Percentiles rank a stretch among this genome's conserved stretches.
Evolutionary conservation across 2,329 filamentous ascomycete genomes (phyloP).

Genomic region (Trematosphaeria pertusa): DNA sequence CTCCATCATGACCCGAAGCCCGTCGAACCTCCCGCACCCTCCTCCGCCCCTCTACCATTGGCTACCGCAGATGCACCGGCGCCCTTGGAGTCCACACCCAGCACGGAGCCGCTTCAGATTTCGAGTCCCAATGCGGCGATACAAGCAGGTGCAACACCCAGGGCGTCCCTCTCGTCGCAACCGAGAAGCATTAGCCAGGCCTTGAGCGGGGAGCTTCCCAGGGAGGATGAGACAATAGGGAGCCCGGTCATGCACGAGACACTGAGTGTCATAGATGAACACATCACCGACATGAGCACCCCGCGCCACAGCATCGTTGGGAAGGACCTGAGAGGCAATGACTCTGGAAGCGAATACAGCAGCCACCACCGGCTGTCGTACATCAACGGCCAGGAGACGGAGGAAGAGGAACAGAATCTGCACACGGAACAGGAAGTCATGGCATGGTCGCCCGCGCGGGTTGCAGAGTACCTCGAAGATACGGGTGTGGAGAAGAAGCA

Average conservation of each 20-base stretch:
- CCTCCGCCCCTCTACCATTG: conserved; percentile 23
- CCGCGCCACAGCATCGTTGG: conserved; percentile 61
- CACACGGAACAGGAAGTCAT: conserved; percentile 78
- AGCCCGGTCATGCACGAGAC: conserved; percentile 92
- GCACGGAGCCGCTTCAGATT: conserved; percentile 42
- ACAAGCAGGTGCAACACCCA: conserved; percentile 20
- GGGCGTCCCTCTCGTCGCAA: conserved; percentile 28
- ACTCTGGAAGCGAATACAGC: conserved; percentile 91
- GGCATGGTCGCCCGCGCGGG: conserved; percentile 79
- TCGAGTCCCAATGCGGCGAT: conserved; percentile 18
- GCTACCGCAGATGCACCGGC: conserved; percentile 23
- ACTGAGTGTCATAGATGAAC: conserved; percentile 93
- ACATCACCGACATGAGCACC: conserved; percentile 84
- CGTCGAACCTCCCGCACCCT: conserved; percentile 24
- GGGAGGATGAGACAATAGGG: conserved; percentile 55
- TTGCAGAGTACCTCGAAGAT: conserved; percentile 88
- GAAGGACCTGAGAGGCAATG: conserved; percentile 65
- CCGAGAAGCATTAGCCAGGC: conserved; percentile 46
- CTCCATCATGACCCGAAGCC: conserved; percentile 15
- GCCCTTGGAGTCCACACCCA: conserved; percentile 23
- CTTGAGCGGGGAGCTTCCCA: conserved; percentile 44
- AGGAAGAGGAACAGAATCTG: conserved; percentile 82
- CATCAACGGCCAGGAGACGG: conserved; percentile 92
- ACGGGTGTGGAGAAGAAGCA: conserved; percentile 86
- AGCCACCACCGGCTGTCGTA: conserved; percentile 83